phyloP scores from a whole-genome alignment of 805 yeast species.

The Yarrowia sp. region DNA sequence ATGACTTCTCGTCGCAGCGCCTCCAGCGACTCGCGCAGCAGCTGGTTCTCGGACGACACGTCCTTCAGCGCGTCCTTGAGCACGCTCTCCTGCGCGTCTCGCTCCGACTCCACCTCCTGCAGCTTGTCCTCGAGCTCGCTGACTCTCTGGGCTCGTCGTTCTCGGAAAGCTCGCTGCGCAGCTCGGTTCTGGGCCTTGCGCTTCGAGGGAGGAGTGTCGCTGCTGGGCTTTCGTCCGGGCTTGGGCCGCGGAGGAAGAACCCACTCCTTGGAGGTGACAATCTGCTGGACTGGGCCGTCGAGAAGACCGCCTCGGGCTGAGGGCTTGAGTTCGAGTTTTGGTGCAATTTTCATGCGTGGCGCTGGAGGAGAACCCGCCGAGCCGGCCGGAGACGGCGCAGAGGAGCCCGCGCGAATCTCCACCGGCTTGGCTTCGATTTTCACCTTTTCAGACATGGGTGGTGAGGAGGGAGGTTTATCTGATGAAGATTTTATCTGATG shows the following conservation, averaged over 20 bases:
- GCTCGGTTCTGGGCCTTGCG: slow-evolving; percentile 90
- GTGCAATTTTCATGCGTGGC: slow-evolving; percentile 20
- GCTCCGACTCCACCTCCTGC: slow-evolving; percentile 63
- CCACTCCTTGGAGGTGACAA: slow-evolving; percentile 70
- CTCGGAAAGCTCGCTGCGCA: slow-evolving; percentile 90
- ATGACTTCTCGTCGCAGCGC: slow-evolving; percentile 32
- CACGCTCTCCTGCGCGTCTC: slow-evolving; percentile 49
- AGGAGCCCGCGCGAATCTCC: slow-evolving; percentile 1
- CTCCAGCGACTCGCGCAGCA: slow-evolving; percentile 37
- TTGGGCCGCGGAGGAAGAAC: slow-evolving; percentile 83
- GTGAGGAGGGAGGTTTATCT: background rate
- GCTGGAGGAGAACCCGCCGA: slow-evolving; percentile 3
- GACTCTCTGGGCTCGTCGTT: slow-evolving; percentile 78
- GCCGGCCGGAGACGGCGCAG: slow-evolving; percentile 5
- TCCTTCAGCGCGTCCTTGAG: slow-evolving; percentile 31
- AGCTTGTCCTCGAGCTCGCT: slow-evolving; percentile 72
- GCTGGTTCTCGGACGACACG: slow-evolving; percentile 41
- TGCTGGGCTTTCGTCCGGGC: slow-evolving; percentile 56
- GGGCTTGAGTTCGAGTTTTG: slow-evolving; percentile 20
- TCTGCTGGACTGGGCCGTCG: slow-evolving; percentile 30
- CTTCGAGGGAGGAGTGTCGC: slow-evolving; percentile 79
- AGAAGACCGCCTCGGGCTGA: slow-evolving; percentile 18
- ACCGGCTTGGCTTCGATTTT: slow-evolving; percentile 22
- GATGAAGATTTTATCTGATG: slow-evolving; percentile 21
- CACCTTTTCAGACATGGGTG: slow-evolving; percentile 20